Percentiles rank a stretch among this genome's conserved stretches.
Conservation (phyloP, 306 rosid species). For the Rosa lucieae region DNA sequence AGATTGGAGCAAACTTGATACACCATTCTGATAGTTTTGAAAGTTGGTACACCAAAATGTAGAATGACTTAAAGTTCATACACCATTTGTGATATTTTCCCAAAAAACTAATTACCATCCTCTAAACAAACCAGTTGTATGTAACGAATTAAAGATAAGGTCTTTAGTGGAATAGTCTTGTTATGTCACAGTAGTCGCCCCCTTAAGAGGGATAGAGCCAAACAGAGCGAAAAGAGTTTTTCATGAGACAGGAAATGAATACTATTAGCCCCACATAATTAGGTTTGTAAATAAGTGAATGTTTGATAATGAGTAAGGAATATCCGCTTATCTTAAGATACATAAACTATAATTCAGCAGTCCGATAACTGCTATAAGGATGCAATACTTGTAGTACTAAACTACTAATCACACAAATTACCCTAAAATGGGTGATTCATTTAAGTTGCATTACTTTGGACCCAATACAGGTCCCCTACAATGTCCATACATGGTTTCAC, state of each 20-base stretch:
- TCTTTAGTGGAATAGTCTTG: neutral
- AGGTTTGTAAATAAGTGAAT: neutral
- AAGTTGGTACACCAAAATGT: no score
- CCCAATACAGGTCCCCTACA: conserved; percentile 33
- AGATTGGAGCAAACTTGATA: no score
- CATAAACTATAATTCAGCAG: neutral
- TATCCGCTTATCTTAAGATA: neutral
- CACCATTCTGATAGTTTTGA: no score
- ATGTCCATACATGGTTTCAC: conserved; percentile 43
- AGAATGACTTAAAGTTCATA: no score
- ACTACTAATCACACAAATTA: neutral
- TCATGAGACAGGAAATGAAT: neutral
- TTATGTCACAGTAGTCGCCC: neutral
- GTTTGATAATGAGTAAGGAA: neutral
- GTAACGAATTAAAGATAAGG: neutral
- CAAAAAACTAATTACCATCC: no score
- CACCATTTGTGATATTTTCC: no score
- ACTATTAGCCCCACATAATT: neutral
- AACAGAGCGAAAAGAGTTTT: neutral
- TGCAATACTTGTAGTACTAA: no score
- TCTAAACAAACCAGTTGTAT: neutral
- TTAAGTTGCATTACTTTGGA: neutral
- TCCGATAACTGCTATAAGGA: neutral
- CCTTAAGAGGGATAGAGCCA: neutral
- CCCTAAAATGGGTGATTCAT: neutral